Percentiles rank a stretch among this genome's conserved stretches.
Conservation (phyloP, 2,329 filamentous ascomycete species). For the Colletotrichum cuscutae region DNA sequence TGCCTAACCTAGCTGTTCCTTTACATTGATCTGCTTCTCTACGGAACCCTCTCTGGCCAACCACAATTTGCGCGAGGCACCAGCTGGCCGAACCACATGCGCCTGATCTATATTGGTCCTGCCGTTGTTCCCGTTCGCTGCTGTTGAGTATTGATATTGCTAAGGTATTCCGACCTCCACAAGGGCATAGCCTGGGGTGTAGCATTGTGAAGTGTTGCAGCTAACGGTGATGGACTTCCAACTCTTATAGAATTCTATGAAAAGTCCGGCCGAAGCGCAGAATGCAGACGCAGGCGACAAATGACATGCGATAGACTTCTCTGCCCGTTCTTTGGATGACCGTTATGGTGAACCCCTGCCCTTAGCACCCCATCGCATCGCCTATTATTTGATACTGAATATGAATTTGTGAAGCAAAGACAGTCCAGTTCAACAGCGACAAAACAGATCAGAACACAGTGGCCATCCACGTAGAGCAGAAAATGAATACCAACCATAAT, state of each 20-base stretch:
- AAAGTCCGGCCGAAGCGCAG: neutral
- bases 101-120: slow-evolving; percentile 5
- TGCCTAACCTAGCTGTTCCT: neutral
- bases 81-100: slow-evolving; percentile 2
- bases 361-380: slow-evolving; percentile 13
- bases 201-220: neutral
- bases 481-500: neutral
- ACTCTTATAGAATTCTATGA: neutral
- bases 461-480: neutral
- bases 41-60: slow-evolving; percentile 10
- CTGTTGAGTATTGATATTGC: neutral
- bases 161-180: neutral
- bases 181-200: neutral
- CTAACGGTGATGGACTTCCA: neutral
- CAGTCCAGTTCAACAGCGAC: neutral
- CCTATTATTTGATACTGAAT: neutral
- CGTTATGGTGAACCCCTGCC: slow-evolving; percentile 25
- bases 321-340: slow-evolving; percentile 17
- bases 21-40: neutral
- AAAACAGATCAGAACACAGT: neutral
- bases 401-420: neutral
- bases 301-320: neutral
- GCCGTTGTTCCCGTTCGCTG: slow-evolving; percentile 20
- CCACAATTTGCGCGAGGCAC: neutral
- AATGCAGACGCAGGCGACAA: slow-evolving; percentile 1